These are phyloP conservation scores for Salmacisia buchloeana DNA, from an alignment of 1,284 basidiomycete genomes.

Conservation along the genomic window DNA sequence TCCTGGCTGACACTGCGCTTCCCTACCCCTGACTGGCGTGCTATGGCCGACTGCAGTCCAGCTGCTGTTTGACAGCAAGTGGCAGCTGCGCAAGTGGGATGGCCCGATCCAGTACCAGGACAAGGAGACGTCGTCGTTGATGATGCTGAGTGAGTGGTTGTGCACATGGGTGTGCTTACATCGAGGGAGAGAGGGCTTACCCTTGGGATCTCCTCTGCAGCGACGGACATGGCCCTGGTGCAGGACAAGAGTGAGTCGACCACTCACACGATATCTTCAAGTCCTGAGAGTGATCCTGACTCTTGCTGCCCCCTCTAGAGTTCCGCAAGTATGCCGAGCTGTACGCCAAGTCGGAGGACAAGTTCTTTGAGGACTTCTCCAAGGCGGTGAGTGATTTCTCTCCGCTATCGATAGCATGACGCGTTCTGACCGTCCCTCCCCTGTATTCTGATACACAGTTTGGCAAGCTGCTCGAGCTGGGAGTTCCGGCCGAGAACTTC, in stretches of 20 bases:
- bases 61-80: slow-evolving; percentile 78
- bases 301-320: no score
- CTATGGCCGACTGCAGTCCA: slow-evolving; percentile 46
- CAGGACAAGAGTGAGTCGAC: slow-evolving; percentile 22
- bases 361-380: slow-evolving; percentile 47
- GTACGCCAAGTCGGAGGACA: slow-evolving; percentile 47
- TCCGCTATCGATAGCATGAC: no score
- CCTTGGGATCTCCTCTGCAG: neutral
- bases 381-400: slow-evolving; percentile 16
- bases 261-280: neutral
- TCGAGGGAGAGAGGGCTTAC: neutral
- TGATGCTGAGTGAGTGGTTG: slow-evolving; percentile 63
- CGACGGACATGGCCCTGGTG: slow-evolving; percentile 41
- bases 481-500: slow-evolving; percentile 45
- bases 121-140: slow-evolving; percentile 75
- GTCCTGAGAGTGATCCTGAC: no score
- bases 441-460: slow-evolving; percentile 9
- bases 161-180: neutral
- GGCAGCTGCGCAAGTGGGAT: slow-evolving; percentile 71
- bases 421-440: neutral
- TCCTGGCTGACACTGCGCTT: slow-evolving; percentile 45
- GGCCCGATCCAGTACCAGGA: slow-evolving; percentile 92
- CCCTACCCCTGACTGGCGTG: slow-evolving; percentile 54
- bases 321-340: slow-evolving; percentile 44
- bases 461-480: slow-evolving; percentile 42